Evolutionary conservation across 257 asterid genomes (phyloP), one percentile per base, ranked within the genome.

Genomic region (Nicotiana tomentosiformis): DNA sequence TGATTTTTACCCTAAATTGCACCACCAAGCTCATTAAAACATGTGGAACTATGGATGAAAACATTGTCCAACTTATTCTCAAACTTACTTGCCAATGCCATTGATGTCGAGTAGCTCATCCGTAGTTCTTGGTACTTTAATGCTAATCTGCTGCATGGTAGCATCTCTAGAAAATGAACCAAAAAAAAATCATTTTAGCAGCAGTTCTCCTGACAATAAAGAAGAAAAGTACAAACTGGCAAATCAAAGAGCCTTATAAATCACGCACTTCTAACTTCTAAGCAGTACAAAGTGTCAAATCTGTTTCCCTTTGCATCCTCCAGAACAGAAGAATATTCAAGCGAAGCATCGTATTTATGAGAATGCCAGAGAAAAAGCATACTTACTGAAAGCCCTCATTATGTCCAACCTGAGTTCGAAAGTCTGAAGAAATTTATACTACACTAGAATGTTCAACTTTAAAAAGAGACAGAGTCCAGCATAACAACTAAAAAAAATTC

Each of bases 41-140:
- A 51, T 4, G 80, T 49, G 46, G 80, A 72, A 51, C 64, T 26
- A 74, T 1, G 64, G 17, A 3, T 51, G 46, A 51, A 51, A 76
- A 76, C 11, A 76, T 51, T 53, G 67, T 78, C 65, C 39, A 68
- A 23, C 14, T 35, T 60, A 4, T 66, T 55, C 53, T 46, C 46
- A 30, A 9, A 94, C 98, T 93, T 91, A 95, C 99, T 92, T 93
- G 92, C 98, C 94, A 55, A 95, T 89, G 74, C 99, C 99, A 23
- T 85, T 89, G 87, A 93, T 87, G 86, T 94, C 98, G 51, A 85
- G 87, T 82, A 95, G 98, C 81, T 95, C 98, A 32, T 89, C 94
- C 86, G 82, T 94, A 30, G 23, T 91, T 89, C 95, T 86, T 29
- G 99, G 99, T 68, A 93, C 78, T 86, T 83, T 91, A 87, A 18